Base-by-base conservation (phyloP, 768 basidiomycete genomes). In the Podaxis sp. region DNA sequence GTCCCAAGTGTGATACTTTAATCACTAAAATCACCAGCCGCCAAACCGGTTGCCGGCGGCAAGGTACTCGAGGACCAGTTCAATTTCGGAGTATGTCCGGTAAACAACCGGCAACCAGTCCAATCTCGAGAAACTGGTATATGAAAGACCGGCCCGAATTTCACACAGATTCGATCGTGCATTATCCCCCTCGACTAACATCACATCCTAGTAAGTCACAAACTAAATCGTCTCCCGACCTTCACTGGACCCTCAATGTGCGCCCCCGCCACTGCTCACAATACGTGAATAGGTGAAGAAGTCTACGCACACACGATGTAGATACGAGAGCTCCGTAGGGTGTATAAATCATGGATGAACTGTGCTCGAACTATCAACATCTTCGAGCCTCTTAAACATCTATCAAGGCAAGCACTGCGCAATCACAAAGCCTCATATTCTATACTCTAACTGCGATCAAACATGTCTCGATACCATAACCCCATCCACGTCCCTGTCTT, bases 401-500 rank as follows among this genome's bases (percentile, higher is more conserved):
- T 38, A 52, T 12, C 52, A 24, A 52, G 19, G n/a, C 3, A 24
- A 19, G 9, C 59, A 53, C 26, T 38, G 26, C 26, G 46, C 17
- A 4, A 49, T n/a, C 7, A 24, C 15, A 22, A 59, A 59, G 58
- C 46, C 60, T 61, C 54, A 55, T 42, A 52, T 12, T 52, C 52
- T 61, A 54, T 40, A 53, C 38, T 53, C 59, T 53, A 61, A 42
- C 59, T 53, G 51, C 26, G 38, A 52, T 61, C 40, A 28, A 40
- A 42, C 19, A 61, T 61, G 59, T 39, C 59, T 39, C 59, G 39
- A 26, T 57, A 65, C 46, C 48, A 40, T 26, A 65, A 65, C 49
- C 33, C 59, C 44, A 60, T 65, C n/a, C 64, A 65, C 28, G 9
- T 28, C 38, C 64, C 64, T 6, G 57, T 65, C 52, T 59, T 48